Percentiles rank a stretch among this genome's conserved stretches.
phyloP scores from a whole-genome alignment of 345 rosid species.

The Abelmoschus esculentus region DNA sequence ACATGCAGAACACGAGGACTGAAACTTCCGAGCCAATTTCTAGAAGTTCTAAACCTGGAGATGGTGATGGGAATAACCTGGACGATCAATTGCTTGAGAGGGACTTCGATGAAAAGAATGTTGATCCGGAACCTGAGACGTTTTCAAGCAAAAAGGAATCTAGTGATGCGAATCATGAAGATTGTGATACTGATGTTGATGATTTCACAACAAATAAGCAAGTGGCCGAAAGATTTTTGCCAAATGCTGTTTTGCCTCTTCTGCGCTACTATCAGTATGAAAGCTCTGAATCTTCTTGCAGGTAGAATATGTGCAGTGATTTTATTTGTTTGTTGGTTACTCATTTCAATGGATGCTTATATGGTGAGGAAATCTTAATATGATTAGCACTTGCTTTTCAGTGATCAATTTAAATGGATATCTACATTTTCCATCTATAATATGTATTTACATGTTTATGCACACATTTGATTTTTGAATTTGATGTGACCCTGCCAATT shows the following conservation, averaged over 20 bases:
- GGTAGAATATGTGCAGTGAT: slow-evolving; percentile 34
- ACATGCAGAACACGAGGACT: slow-evolving; percentile 18
- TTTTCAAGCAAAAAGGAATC: slow-evolving; percentile 24
- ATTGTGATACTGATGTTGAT: slow-evolving; percentile 27
- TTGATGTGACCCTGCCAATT: neutral
- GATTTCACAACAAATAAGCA: slow-evolving; percentile 36
- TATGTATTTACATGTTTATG: neutral
- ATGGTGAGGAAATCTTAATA: neutral
- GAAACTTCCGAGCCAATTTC: slow-evolving; percentile 26
- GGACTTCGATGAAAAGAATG: slow-evolving; percentile 23
- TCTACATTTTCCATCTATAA: neutral
- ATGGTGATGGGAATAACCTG: slow-evolving; percentile 24
- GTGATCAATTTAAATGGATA: neutral
- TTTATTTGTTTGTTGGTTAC: neutral
- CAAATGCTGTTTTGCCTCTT: slow-evolving; percentile 53
- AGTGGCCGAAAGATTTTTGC: slow-evolving; percentile 42
- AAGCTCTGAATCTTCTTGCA: slow-evolving; percentile 69
- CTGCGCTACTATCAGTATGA: slow-evolving; percentile 61
- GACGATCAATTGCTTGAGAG: slow-evolving; percentile 30
- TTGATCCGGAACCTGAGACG: slow-evolving; percentile 30
- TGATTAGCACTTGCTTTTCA: neutral
- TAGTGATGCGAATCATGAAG: slow-evolving; percentile 27
- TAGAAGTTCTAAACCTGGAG: slow-evolving; percentile 26
- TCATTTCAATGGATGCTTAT: neutral
- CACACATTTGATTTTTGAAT: neutral